Conservation (phyloP, 2,329 filamentous ascomycete genomes). For the Exophiala alcalophila region DNA sequence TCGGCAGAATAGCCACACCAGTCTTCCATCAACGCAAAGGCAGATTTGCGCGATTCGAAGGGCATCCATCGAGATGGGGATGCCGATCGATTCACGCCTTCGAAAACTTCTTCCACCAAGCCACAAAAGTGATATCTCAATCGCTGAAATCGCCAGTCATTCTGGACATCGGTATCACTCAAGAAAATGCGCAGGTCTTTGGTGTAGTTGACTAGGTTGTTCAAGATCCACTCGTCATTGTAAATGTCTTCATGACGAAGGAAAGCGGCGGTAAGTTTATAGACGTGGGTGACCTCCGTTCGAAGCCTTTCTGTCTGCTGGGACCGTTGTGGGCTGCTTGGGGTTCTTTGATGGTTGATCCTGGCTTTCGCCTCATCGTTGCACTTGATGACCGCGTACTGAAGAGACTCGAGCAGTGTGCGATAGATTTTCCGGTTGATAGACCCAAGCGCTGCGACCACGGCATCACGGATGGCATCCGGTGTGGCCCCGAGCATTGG, state of each 20-base stretch:
- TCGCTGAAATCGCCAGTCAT: conserved; percentile 91
- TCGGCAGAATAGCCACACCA: conserved; percentile 98
- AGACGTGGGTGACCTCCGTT: conserved; percentile 94
- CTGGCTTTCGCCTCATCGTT: conserved; percentile 84
- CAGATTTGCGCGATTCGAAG: conserved; percentile 91
- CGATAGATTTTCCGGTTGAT: conserved; percentile 94
- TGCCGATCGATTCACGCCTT: conserved; percentile 79
- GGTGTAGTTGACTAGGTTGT: conserved; percentile 82
- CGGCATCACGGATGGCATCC: conserved; percentile 78
- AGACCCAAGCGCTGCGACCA: conserved; percentile 86
- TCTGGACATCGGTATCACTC: conserved; percentile 91
- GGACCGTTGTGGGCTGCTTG: conserved; percentile 77
- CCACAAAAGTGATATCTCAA: conserved; percentile 91
- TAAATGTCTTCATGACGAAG: conserved; percentile 74
- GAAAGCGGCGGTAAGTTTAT: conserved; percentile 89
- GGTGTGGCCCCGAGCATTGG: conserved; percentile 79
- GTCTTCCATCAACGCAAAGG: conserved; percentile 95
- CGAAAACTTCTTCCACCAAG: conserved; percentile 86
- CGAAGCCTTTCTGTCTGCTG: conserved; percentile 80
- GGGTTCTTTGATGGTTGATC: conserved; percentile 76
- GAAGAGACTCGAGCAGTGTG: conserved; percentile 82
- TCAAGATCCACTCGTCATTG: conserved; percentile 84
- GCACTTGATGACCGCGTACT: conserved; percentile 79
- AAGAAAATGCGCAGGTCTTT: conserved; percentile 92
- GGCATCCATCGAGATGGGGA: conserved; percentile 94